Conservation (phyloP, 768 basidiomycete species). For the Filobasidium floriforme region DNA sequence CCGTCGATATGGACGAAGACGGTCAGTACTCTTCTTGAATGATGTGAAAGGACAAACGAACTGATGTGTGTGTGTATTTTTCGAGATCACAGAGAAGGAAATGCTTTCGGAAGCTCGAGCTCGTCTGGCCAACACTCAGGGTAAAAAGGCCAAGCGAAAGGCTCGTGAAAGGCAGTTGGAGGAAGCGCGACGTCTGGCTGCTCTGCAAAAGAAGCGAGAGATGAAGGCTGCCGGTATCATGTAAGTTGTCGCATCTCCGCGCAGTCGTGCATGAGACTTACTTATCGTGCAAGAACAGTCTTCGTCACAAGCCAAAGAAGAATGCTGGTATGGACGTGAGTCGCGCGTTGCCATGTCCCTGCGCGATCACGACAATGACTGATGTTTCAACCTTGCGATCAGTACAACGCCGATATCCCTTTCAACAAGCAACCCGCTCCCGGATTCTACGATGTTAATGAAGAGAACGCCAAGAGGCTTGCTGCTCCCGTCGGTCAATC, state of each 20-base stretch:
- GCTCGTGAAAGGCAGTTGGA: slow-evolving; percentile 94
- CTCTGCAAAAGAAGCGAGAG: slow-evolving; percentile 94
- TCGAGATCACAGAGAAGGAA: slow-evolving; percentile 69
- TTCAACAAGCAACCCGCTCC: slow-evolving; percentile 94
- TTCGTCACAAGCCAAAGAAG: slow-evolving; percentile 88
- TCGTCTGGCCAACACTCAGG: slow-evolving; percentile 95
- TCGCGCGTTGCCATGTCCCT: slow-evolving; percentile 15
- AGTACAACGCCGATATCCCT: slow-evolving; percentile 98
- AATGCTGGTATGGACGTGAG: slow-evolving; percentile 88
- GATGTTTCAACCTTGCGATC: not conserved
- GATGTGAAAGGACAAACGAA: not conserved
- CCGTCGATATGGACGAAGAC: slow-evolving; percentile 99
- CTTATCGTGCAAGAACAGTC: slow-evolving; percentile 48
- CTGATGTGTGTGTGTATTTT: not conserved
- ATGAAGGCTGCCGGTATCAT: slow-evolving; percentile 97
- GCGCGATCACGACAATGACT: slow-evolving; percentile 1
- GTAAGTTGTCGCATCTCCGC: slow-evolving; percentile 48
- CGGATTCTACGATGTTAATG: slow-evolving; percentile 93
- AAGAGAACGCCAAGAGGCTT: slow-evolving; percentile 78
- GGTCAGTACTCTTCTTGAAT: slow-evolving; percentile 51
- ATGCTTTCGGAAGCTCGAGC: slow-evolving; percentile 99
- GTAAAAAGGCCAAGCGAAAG: slow-evolving; percentile 98
- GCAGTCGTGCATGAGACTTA: not conserved
- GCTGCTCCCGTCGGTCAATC: slow-evolving; percentile 84
- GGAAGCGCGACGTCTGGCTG: slow-evolving; percentile 86